Evolutionary conservation across 805 yeast genomes (phyloP).

Genomic region (Candida dendrica): DNA sequence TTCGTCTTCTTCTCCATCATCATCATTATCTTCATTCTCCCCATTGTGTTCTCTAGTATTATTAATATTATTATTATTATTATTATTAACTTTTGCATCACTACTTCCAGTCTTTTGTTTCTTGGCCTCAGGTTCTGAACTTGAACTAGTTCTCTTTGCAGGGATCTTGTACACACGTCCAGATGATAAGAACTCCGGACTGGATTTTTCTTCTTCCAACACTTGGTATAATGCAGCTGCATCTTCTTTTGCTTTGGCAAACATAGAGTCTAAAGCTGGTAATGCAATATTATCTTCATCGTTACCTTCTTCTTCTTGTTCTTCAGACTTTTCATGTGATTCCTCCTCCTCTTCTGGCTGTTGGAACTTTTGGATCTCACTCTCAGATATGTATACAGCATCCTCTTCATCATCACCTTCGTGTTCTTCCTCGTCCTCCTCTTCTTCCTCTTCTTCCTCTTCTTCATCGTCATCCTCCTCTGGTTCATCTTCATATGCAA

Average conservation of each 20-base stretch:
- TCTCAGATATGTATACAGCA: conserved; percentile 11
- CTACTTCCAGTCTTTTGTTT: conserved; percentile 7
- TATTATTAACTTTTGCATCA: not conserved
- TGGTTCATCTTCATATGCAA: conserved; percentile 18
- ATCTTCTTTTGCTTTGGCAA: conserved; percentile 13
- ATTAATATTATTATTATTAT: not conserved
- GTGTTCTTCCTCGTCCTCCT: conserved; percentile 15
- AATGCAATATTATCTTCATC: conserved; percentile 20
- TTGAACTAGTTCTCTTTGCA: not conserved
- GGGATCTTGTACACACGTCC: conserved; percentile 21
- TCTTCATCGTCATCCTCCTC: conserved; percentile 11
- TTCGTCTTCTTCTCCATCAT: conserved; percentile 9
- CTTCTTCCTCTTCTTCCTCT: conserved; percentile 16
- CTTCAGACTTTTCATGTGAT: not conserved
- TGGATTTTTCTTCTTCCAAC: conserved; percentile 16
- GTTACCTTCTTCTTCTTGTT: conserved; percentile 10
- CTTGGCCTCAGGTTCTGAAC: not conserved
- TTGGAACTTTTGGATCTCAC: not conserved
- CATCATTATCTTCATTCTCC: not conserved
- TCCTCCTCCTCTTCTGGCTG: not conserved
- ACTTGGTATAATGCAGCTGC: conserved; percentile 24
- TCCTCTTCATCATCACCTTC: conserved; percentile 8
- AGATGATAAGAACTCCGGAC: conserved; percentile 10
- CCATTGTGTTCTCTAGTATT: too few relatives aligned
- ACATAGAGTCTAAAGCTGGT: conserved; percentile 2